A percentile compares a stretch with the other conserved stretches of the same genome.
These are phyloP conservation scores for Tetracentron sinense DNA, from an alignment of 164 flowering plant genomes.

Conservation along the genomic window DNA sequence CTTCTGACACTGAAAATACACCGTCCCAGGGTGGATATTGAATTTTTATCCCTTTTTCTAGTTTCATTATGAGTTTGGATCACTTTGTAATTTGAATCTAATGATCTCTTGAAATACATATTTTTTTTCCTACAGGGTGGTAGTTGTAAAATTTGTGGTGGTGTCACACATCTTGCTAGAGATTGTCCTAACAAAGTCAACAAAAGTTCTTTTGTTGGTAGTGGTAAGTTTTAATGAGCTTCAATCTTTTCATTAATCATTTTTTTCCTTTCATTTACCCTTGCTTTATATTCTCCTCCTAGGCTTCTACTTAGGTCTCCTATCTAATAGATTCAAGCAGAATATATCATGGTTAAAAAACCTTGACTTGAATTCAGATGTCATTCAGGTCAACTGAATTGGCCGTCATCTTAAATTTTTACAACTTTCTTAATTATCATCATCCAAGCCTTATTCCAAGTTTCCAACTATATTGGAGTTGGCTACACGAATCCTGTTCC, in stretches of 20 bases:
- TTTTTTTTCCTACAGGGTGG: slow-evolving; percentile 62
- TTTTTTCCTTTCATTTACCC: not conserved
- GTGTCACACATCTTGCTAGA: slow-evolving; percentile 80
- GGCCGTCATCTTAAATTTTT: too few relatives aligned
- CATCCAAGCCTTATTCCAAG: too few relatives aligned
- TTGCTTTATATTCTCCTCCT: too few relatives aligned
- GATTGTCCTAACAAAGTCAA: slow-evolving; percentile 76
- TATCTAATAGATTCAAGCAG: too few relatives aligned
- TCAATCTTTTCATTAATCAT: not conserved
- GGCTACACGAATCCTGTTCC: too few relatives aligned
- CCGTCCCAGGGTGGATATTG: not conserved
- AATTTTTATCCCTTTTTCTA: not conserved
- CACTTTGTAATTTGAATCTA: not conserved
- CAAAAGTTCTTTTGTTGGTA: slow-evolving; percentile 18
- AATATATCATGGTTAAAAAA: too few relatives aligned
- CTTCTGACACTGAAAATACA: too few relatives aligned
- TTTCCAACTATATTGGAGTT: too few relatives aligned
- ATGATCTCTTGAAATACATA: not conserved
- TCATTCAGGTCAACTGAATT: too few relatives aligned
- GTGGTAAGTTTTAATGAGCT: slow-evolving; percentile 23
- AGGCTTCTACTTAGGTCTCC: not conserved
- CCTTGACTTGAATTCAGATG: too few relatives aligned
- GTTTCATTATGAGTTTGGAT: not conserved
- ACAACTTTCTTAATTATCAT: too few relatives aligned
- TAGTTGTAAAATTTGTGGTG: slow-evolving; percentile 81